These are phyloP conservation scores for Gracilariopsis chorda DNA, from an alignment of 23 red algal species.

Conservation along the genomic window DNA sequence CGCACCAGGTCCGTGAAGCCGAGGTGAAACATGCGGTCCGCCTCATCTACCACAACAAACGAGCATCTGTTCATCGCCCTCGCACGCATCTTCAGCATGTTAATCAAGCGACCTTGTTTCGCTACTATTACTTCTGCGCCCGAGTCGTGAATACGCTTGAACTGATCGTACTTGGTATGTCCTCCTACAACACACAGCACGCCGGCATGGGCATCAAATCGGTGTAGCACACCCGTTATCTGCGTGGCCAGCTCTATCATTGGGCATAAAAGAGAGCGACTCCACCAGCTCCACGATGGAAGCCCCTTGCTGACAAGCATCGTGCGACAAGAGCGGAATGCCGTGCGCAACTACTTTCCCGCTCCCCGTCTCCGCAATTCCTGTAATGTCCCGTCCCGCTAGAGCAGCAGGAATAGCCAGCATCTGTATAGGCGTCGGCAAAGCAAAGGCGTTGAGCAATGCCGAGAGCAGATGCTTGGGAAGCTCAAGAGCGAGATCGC, in stretches of 20 bases:
- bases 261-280: conserved; percentile 43
- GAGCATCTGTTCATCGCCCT: conserved; percentile 30
- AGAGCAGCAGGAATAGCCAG: conserved; percentile 36
- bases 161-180: conserved; percentile 54
- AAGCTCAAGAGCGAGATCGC: neutral
- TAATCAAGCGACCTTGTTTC: conserved; percentile 72
- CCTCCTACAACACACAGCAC: conserved; percentile 56
- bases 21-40: conserved; percentile 72
- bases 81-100: conserved; percentile 60
- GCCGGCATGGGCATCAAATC: neutral
- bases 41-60: conserved; percentile 76
- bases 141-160: conserved; percentile 19
- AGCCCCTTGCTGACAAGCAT: neutral
- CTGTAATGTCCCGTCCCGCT: conserved; percentile 36
- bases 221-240: conserved; percentile 33
- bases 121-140: conserved; percentile 54
- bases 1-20: conserved; percentile 74
- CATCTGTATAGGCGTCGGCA: conserved; percentile 55
- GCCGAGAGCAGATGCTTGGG: neutral
- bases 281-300: conserved; percentile 9
- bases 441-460: neutral
- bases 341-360: conserved; percentile 66
- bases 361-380: conserved; percentile 57
- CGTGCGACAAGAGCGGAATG: conserved; percentile 54
- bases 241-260: conserved; percentile 71